Base-by-base conservation (phyloP, 805 yeast species). In the Pichia insulana region DNA sequence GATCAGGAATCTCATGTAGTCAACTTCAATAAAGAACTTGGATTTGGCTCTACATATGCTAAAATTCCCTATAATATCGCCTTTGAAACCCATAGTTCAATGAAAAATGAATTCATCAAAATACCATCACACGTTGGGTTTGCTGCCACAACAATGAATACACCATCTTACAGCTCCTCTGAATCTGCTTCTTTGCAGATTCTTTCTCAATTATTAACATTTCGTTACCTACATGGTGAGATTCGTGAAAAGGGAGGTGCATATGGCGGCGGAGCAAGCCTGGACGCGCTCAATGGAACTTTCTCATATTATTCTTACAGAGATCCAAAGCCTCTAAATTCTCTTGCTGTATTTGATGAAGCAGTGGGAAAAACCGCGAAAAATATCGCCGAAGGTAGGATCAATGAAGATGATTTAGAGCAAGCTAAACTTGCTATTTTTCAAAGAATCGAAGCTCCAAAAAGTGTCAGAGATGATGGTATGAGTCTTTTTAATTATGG, bases 201-300 rank as follows among this genome's bases (percentile, higher is more conserved):
- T 0, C 68, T 92, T 37, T 73, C 96, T 1, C 89, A 83, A 51
- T 59, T 92, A 44, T 61, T 88, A 51, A 81, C 95, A 0, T 89
- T 82, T 63, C 85, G 83, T 55, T 76, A 84, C 51, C 66, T 92
- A 38, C 98, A 92, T 61, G 75, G 86, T 11, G 95, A 88, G 49
- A 78, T 92, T 31, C 75, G 98, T 50, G 98, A 92, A 57, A 78
- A 90, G 55, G 96, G 96, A 44, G 98, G 98, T 45, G 98, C 98
- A 0, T 92, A 92, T 57, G 98, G 98, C 7, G 97, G 96, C 6
- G 98, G 98, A 4, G 83, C 95, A 4, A 65, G 74, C 7, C 92
- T 80, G 59, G 84, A 81, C 57, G 87, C 90, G 0, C 58, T 85
- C 18, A 86, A 83, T 39, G 97, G 97, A 0, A 53, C 80, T 2